Conservation (phyloP, 371 early-diverging fungal species). For the Saksenaea vasiformis region DNA sequence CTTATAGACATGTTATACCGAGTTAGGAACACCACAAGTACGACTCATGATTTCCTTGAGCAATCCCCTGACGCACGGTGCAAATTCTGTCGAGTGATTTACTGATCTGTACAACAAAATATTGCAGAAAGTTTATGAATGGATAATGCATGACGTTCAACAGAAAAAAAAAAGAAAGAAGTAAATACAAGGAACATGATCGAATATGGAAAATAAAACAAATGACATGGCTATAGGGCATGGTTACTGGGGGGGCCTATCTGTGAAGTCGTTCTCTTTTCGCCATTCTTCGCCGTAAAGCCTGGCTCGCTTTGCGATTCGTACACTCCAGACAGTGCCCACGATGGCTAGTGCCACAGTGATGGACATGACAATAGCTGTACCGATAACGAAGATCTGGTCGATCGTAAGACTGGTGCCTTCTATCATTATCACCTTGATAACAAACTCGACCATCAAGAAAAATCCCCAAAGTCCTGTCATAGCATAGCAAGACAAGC, state of each 20-base stretch:
- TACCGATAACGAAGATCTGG: conserved; percentile 32
- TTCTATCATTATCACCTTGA: conserved; percentile 40
- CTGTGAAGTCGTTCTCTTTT: not conserved
- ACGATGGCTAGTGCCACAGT: conserved; percentile 4
- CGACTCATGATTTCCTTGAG: no score
- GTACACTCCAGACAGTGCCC: not conserved
- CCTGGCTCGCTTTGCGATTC: not conserved
- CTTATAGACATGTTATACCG: no score
- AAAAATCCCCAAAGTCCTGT: conserved; percentile 35
- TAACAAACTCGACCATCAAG: conserved; percentile 37
- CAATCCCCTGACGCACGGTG: no score
- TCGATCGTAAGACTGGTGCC: conserved; percentile 33
- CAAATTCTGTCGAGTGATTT: no score
- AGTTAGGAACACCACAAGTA: no score
- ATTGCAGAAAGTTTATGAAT: no score
- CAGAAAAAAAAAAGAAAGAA: no score
- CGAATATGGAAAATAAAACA: not conserved
- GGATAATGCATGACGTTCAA: no score
- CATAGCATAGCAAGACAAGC: conserved; percentile 21
- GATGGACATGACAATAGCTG: conserved; percentile 25
- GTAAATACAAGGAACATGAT: no score
- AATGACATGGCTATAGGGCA: no score
- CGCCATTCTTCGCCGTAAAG: not conserved
- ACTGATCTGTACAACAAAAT: no score
- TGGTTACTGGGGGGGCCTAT: not conserved